These are phyloP conservation scores for Globisporangium ultimum DNA, from an alignment of 352 stramenopile genomes.

Conservation along the genomic window DNA sequence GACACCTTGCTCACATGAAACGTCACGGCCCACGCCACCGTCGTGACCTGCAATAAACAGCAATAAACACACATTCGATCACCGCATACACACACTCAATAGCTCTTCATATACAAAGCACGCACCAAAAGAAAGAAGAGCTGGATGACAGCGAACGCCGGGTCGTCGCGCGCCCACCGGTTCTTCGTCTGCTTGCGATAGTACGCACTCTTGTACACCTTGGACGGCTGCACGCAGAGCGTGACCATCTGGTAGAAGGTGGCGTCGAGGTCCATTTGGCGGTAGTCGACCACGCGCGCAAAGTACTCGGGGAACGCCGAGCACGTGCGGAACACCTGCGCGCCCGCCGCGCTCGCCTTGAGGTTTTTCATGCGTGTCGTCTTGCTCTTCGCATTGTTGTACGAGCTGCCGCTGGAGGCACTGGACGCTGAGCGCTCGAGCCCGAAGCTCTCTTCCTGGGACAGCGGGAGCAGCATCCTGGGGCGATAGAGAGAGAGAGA, in stretches of 20 bases:
- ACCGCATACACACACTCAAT: background rate
- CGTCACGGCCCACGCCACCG: constrained; percentile 74
- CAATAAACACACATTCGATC: background rate
- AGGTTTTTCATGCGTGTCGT: constrained; percentile 21
- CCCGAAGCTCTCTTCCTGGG: constrained; percentile 15
- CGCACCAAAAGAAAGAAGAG: constrained; percentile 85
- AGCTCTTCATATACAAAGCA: background rate
- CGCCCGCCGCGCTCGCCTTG: constrained; percentile 21
- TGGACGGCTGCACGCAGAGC: constrained; percentile 76
- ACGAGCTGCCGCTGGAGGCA: background rate
- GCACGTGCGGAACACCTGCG: constrained; percentile 68
- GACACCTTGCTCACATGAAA: constrained; percentile 55
- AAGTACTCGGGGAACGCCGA: constrained; percentile 83
- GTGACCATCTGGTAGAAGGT: constrained; percentile 90
- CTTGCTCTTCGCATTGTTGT: constrained; percentile 9
- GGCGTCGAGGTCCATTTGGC: constrained; percentile 87
- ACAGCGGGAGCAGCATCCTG: constrained; percentile 20
- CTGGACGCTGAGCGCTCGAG: constrained; percentile 6
- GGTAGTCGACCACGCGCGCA: constrained; percentile 70
- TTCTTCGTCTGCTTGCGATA: constrained; percentile 97
- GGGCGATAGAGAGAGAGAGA: background rate
- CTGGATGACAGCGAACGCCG: constrained; percentile 96
- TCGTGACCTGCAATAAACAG: constrained; percentile 32
- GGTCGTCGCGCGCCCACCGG: constrained; percentile 97
- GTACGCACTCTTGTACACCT: constrained; percentile 87